Conservation (phyloP, 2,329 filamentous ascomycete species). For the Colletotrichum lini region DNA sequence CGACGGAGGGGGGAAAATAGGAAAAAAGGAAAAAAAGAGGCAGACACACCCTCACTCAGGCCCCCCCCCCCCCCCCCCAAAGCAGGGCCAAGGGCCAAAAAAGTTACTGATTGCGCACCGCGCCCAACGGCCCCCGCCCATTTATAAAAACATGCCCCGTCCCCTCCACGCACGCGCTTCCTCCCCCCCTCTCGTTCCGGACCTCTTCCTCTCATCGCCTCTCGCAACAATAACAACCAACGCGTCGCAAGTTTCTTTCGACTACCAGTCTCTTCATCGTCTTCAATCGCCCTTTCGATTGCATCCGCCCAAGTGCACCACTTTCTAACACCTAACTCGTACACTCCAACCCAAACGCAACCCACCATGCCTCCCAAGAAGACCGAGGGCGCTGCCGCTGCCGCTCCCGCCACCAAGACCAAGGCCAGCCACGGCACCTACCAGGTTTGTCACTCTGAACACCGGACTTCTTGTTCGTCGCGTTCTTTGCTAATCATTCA, state of each 20-base stretch:
- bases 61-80: too few relatives aligned
- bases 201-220: conserved; percentile 45
- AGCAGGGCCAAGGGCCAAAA: conserved; percentile 20
- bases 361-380: conserved; percentile 73
- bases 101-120: conserved; percentile 69
- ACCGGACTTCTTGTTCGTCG: conserved; percentile 39
- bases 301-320: conserved; percentile 33
- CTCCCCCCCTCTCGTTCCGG: conserved; percentile 54
- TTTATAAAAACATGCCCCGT: conserved; percentile 72
- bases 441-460: conserved; percentile 63
- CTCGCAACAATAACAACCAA: conserved; percentile 45
- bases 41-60: background rate
- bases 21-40: conserved; percentile 3
- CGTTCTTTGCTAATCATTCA: conserved; percentile 52
- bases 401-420: conserved; percentile 53
- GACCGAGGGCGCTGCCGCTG: conserved; percentile 55
- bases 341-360: conserved; percentile 45
- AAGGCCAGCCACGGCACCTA: conserved; percentile 67
- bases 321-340: conserved; percentile 43
- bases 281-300: conserved; percentile 42
- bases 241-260: conserved; percentile 44
- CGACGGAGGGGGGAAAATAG: background rate
- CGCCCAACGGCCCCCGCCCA: conserved; percentile 67
- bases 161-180: conserved; percentile 65
- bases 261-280: conserved; percentile 43